Evolutionary conservation across 768 basidiomycete species (phyloP).

Genomic region (Boletus patriciae): DNA sequence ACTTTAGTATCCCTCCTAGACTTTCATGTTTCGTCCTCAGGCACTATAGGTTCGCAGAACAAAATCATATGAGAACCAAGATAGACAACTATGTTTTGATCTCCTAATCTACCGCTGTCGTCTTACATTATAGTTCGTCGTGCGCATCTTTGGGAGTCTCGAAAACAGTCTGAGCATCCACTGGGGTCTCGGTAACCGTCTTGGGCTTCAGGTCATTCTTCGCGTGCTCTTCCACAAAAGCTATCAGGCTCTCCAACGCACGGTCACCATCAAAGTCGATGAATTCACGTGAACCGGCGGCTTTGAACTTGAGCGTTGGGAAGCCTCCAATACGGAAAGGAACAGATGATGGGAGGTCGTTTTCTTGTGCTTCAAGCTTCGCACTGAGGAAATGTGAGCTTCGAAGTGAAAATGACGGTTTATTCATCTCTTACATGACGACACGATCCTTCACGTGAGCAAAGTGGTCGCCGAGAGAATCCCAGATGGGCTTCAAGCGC

Average conservation of each 20-base stretch:
- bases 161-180: constrained; percentile 25
- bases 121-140: constrained; percentile 30
- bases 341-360: constrained; percentile 87
- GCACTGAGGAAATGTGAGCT: constrained; percentile 50
- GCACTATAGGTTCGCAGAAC: constrained; percentile 10
- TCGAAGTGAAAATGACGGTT: neutral
- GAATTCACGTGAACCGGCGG: constrained; percentile 83
- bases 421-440: constrained; percentile 58
- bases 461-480: constrained; percentile 84
- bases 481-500: constrained; percentile 94
- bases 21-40: neutral
- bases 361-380: constrained; percentile 96
- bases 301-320: constrained; percentile 97
- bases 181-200: constrained; percentile 21
- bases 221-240: constrained; percentile 79
- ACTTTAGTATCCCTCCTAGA: constrained; percentile 41
- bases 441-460: constrained; percentile 70
- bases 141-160: constrained; percentile 28
- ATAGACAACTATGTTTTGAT: constrained; percentile 24
- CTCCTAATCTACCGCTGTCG: constrained; percentile 14
- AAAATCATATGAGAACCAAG: constrained; percentile 16
- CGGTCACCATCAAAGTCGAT: constrained; percentile 93
- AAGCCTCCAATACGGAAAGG: constrained; percentile 86
- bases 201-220: constrained; percentile 65
- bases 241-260: constrained; percentile 78